phyloP scores from a whole-genome alignment of 192 early-diverging fungal genomes.

The Coemansia sp. region DNA sequence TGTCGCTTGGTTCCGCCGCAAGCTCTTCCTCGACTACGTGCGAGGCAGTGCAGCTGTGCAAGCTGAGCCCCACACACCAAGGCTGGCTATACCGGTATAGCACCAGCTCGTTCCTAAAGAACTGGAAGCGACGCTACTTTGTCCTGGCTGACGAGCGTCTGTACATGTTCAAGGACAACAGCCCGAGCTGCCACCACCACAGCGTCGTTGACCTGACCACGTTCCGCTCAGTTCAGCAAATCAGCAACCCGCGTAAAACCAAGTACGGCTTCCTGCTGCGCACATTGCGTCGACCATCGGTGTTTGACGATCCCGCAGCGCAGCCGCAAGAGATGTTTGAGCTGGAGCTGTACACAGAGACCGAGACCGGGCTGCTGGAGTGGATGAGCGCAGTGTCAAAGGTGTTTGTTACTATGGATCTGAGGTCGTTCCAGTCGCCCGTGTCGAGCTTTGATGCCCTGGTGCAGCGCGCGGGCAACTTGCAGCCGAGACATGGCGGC shows the following conservation, averaged over 20 bases:
- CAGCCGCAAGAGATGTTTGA: conserved; percentile 32
- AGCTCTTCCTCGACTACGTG: conserved; percentile 31
- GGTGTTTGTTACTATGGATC: conserved; percentile 48
- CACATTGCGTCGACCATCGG: conserved; percentile 37
- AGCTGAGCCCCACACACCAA: conserved; percentile 30
- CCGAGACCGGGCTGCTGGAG: conserved; percentile 24
- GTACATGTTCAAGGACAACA: conserved; percentile 43
- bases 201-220: conserved; percentile 34
- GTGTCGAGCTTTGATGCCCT: conserved; percentile 49
- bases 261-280: conserved; percentile 38
- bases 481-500: conserved; percentile 16
- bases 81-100: conserved; percentile 51
- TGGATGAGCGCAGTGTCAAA: conserved; percentile 46
- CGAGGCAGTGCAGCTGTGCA: conserved; percentile 32
- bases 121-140: conserved; percentile 45
- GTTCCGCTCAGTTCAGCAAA: conserved; percentile 43
- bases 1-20: conserved; percentile 24
- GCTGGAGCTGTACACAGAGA: conserved; percentile 47
- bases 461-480: conserved; percentile 36
- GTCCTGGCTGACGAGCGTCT: conserved; percentile 48
- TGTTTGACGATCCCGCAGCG: conserved; percentile 32
- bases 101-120: conserved; percentile 28
- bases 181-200: conserved; percentile 14
- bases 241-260: conserved; percentile 41
- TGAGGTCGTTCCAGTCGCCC: conserved; percentile 48